These are phyloP conservation scores for Neoboletus subvelutipes DNA, from an alignment of 768 basidiomycete species.

Conservation along the genomic window DNA sequence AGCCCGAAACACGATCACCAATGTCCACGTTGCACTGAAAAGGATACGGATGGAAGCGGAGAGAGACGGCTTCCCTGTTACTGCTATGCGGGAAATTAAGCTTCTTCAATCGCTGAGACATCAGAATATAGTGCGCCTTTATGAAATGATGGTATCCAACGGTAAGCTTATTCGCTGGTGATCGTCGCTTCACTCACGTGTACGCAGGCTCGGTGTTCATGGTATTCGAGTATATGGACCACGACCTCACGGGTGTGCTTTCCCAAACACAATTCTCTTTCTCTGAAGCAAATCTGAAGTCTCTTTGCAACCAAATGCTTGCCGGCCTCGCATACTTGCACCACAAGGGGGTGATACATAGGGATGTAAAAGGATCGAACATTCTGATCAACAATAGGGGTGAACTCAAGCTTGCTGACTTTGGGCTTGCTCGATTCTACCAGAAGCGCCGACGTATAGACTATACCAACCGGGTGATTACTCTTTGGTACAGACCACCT, in stretches of 20 bases:
- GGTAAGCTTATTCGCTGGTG: slow-evolving; percentile 47
- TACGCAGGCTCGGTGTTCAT: slow-evolving; percentile 88
- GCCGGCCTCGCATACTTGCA: slow-evolving; percentile 93
- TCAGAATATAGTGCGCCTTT: slow-evolving; percentile 82
- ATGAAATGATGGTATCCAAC: slow-evolving; percentile 99
- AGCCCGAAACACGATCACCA: slow-evolving; percentile 80
- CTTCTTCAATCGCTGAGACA: slow-evolving; percentile 90
- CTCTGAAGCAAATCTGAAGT: slow-evolving; percentile 87
- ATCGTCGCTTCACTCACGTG: slow-evolving; percentile 6
- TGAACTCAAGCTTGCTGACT: slow-evolving; percentile 95
- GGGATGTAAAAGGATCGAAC: slow-evolving; percentile 99
- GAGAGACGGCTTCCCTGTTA: slow-evolving; percentile 97
- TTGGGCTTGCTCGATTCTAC: slow-evolving; percentile 95
- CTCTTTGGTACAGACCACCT: slow-evolving; percentile 96
- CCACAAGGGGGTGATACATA: slow-evolving; percentile 92
- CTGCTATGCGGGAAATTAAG: slow-evolving; percentile 98
- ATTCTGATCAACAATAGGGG: slow-evolving; percentile 90
- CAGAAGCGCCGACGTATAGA: slow-evolving; percentile 87
- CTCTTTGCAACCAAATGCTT: slow-evolving; percentile 94
- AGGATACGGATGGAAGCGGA: slow-evolving; percentile 98
- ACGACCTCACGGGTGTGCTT: slow-evolving; percentile 92
- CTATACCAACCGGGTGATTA: slow-evolving; percentile 99
- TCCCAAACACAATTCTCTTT: slow-evolving; percentile 89
- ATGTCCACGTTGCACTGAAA: slow-evolving; percentile 84
- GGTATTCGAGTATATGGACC: slow-evolving; percentile 99